These are phyloP conservation scores for Ceratorhiza oryzae-sativae DNA, from an alignment of 1,284 basidiomycete genomes.

Conservation along the genomic window DNA sequence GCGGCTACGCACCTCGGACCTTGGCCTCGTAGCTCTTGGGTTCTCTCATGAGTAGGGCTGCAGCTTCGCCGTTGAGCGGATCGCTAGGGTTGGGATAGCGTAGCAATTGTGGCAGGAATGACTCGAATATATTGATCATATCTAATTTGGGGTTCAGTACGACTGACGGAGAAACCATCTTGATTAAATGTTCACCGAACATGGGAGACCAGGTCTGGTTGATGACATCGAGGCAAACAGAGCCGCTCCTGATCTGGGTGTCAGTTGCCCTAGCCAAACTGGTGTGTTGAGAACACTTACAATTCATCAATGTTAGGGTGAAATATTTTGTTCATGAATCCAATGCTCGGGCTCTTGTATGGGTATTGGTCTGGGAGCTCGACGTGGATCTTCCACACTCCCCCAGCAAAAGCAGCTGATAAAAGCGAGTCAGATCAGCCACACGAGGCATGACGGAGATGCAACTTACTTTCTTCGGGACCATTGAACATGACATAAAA, in stretches of 20 bases:
- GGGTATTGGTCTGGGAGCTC: conserved; percentile 99
- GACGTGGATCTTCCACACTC: conserved; percentile 99
- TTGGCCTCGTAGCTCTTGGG: conserved; percentile 93
- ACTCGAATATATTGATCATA: conserved; percentile 99
- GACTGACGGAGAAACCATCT: conserved; percentile 34
- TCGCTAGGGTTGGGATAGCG: conserved; percentile 98
- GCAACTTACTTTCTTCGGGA: conserved; percentile 87
- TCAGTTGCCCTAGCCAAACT: conserved; percentile 24
- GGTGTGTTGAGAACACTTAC: conserved; percentile 58
- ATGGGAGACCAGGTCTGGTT: conserved; percentile 99
- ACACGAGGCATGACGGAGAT: background rate
- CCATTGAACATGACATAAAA: conserved; percentile 97
- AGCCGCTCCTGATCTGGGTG: conserved; percentile 73
- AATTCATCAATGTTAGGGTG: conserved; percentile 98
- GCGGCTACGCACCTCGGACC: conserved; percentile 77
- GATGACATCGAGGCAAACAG: conserved; percentile 95
- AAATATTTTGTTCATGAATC: conserved; percentile 99
- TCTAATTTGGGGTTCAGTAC: conserved; percentile 60
- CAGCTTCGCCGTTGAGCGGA: conserved; percentile 97
- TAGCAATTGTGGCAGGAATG: conserved; percentile 94
- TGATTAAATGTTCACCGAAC: conserved; percentile 79
- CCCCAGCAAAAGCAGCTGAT: conserved; percentile 91
- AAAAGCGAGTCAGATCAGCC: conserved; percentile 33
- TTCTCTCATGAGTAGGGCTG: conserved; percentile 94
- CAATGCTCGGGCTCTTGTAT: conserved; percentile 98